Base-by-base conservation (phyloP, 352 stramenopile genomes). In the Globisporangium recalcitrans region DNA sequence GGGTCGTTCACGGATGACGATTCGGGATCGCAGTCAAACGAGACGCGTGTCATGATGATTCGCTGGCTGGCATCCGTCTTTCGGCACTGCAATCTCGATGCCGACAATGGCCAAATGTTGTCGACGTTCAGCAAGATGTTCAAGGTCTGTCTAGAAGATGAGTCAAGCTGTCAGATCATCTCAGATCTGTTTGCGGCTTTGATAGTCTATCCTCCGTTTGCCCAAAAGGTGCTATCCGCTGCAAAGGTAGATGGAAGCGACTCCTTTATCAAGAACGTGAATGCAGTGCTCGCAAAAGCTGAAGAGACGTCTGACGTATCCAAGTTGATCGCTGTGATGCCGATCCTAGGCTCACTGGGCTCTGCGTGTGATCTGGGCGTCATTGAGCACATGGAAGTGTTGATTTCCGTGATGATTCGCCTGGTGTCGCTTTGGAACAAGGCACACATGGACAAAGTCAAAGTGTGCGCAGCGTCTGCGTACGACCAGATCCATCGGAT, bases 401-500 rank as follows among this genome's bases (percentile, higher is more conserved):
- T 80, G 32, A 69, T 85, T 16, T 85, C 67, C 67, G 68, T 85
- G 34, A 63, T 89, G 31, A 69, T 89, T 27, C 72, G 73, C 0
- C 58, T 90, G 32, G 64, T 74, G 4, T 74, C 69, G 31, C 47
- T 88, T 16, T 90, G 81, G 81, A 88, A 72, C 44, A 72, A 69
- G 22, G 75, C 70, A 31, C 57, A 68, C n/a, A 36, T 74, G 32
- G 44, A 63, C 22, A 67, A 75, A 47, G 64, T 69, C 7, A 40
- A 59, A 9, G 56, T 46, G 32, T 73, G 56, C 48, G 68, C 75
- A 1, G 72, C 58, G 11, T 56, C 67, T 19, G 72, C 74, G 24
- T 80, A 71, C 47, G 70, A 83, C 24, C 75, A 88, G 49, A 80
- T 89, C 63, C 71, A 66, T 26, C 72, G 74, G 7, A 80, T 89